These are phyloP conservation scores for Mallotus japonicus DNA, from an alignment of 441 rosid genomes.

Conservation along the genomic window DNA sequence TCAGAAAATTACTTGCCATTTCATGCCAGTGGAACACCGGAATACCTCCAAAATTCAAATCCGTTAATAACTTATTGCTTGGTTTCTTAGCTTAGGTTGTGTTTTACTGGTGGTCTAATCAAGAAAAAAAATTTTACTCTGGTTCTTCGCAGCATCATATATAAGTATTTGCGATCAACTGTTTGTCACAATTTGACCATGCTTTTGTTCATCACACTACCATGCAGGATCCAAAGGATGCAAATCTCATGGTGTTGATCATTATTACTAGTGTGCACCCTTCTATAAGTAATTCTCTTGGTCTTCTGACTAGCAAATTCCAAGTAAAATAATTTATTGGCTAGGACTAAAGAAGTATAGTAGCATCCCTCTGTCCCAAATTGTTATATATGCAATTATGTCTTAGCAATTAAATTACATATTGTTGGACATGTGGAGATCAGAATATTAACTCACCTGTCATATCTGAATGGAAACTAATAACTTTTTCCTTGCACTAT, in stretches of 20 bases:
- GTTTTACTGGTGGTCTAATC: neutral
- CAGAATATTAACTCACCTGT: neutral
- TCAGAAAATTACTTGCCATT: neutral
- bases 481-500: neutral
- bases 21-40: neutral
- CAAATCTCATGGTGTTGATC: slow-evolving; percentile 19
- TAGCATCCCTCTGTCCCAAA: neutral
- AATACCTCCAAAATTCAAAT: too few relatives aligned
- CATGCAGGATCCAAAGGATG: slow-evolving; percentile 26
- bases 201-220: slow-evolving; percentile 24
- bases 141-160: neutral
- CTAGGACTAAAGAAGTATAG: neutral
- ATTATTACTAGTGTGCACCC: slow-evolving; percentile 24
- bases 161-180: slow-evolving; percentile 4
- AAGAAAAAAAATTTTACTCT: neutral
- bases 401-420: neutral
- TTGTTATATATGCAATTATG: neutral
- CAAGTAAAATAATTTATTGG: slow-evolving; percentile 12
- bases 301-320: slow-evolving; percentile 8
- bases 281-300: slow-evolving; percentile 25
- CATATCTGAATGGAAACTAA: slow-evolving; percentile 6
- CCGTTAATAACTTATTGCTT: neutral
- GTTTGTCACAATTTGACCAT: slow-evolving; percentile 19
- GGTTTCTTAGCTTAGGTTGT: slow-evolving; percentile 6
- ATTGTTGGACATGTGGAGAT: neutral